Evolutionary conservation across 1,139 yeast species (phyloP).

Genomic region (Zygosaccharomyces pseudobailii): DNA sequence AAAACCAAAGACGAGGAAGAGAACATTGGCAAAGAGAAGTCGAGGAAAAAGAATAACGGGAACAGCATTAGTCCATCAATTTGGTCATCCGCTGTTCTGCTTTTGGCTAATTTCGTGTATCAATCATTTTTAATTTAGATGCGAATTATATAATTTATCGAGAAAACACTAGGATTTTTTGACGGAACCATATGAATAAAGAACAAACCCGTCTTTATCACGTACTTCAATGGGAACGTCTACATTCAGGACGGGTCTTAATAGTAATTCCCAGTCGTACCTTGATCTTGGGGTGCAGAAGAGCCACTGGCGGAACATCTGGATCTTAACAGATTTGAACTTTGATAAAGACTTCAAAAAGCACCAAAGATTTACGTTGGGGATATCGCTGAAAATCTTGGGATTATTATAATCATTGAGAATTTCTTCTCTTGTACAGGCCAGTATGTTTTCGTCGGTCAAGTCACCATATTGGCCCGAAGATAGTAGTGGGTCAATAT

Average conservation of each 20-base stretch:
- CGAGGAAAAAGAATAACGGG: no score
- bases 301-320: constrained; percentile 35
- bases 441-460: constrained; percentile 12
- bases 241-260: constrained; percentile 35
- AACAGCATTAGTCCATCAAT: background rate
- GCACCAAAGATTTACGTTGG: constrained; percentile 31
- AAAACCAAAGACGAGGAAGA: background rate
- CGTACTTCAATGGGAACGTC: constrained; percentile 35
- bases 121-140: background rate
- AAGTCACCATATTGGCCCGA: constrained; percentile 6
- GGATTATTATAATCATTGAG: constrained; percentile 28
- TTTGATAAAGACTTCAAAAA: constrained; percentile 33
- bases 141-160: background rate
- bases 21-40: no score
- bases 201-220: constrained; percentile 36
- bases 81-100: background rate
- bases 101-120: background rate
- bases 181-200: constrained; percentile 31
- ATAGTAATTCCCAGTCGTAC: constrained; percentile 36
- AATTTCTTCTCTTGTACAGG: constrained; percentile 16
- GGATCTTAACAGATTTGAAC: constrained; percentile 34
- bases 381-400: constrained; percentile 30
- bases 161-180: background rate
- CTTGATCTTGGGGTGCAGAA: constrained; percentile 36
- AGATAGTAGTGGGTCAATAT: constrained; percentile 5